phyloP scores from a whole-genome alignment of 345 rosid genomes.

The Lumnitzera racemosa region DNA sequence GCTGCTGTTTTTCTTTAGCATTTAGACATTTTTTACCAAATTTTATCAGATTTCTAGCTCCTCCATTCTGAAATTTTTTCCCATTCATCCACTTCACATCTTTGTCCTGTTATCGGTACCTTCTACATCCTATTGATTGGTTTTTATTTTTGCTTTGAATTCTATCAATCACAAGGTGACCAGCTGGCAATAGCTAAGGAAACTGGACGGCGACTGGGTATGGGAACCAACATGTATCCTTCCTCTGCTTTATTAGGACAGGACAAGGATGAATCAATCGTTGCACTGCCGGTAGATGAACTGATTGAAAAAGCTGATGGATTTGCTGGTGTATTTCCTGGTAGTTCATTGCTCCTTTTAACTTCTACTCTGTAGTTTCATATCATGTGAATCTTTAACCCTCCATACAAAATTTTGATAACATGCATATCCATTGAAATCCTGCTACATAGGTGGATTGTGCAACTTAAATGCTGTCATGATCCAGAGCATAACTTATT shows the following conservation, averaged over 20 bases:
- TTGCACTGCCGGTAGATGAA: slow-evolving; percentile 51
- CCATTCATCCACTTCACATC: not conserved
- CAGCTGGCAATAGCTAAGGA: slow-evolving; percentile 64
- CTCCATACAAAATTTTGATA: not conserved
- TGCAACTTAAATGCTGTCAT: no score
- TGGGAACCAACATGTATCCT: slow-evolving; percentile 71
- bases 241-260: slow-evolving; percentile 59
- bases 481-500: not conserved
- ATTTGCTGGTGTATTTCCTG: slow-evolving; percentile 67
- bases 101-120: not conserved
- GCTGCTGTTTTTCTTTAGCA: no score
- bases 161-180: slow-evolving; percentile 28
- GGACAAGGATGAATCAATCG: slow-evolving; percentile 50
- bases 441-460: no score
- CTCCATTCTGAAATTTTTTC: no score
- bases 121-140: not conserved
- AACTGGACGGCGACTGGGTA: slow-evolving; percentile 64
- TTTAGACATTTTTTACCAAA: no score
- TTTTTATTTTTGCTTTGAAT: not conserved
- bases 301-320: slow-evolving; percentile 59
- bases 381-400: not conserved
- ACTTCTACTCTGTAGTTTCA: not conserved
- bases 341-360: slow-evolving; percentile 16
- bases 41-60: no score
- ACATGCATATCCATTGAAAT: not conserved